Evolutionary conservation across 352 stramenopile genomes (phyloP).

Genomic region (Globisporangium viniferum): DNA sequence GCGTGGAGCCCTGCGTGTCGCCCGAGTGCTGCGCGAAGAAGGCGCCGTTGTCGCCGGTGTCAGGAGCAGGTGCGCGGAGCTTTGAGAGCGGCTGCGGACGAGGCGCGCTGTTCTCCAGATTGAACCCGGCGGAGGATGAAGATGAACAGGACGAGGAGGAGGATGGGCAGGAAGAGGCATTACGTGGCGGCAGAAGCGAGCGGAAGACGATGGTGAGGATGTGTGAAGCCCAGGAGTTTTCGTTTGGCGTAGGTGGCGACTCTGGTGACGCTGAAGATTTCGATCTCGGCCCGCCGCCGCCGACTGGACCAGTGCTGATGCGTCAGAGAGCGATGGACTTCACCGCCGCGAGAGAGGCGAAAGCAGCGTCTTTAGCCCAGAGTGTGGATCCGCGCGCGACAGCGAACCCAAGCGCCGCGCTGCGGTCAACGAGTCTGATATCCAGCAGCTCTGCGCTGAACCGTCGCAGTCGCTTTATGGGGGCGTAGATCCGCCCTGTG

Average conservation of each 20-base stretch:
- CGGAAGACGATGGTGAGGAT: background rate
- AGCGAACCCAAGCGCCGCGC: background rate
- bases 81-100: constrained; percentile 8
- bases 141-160: background rate
- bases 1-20: constrained; percentile 1
- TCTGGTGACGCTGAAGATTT: constrained; percentile 21
- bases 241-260: background rate
- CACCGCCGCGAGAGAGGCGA: constrained; percentile 17
- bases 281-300: constrained; percentile 32
- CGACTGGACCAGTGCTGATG: constrained; percentile 26
- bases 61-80: background rate
- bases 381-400: constrained; percentile 4
- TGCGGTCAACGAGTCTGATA: constrained; percentile 11
- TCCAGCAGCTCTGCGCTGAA: constrained; percentile 4
- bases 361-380: constrained; percentile 5
- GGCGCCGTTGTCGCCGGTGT: background rate
- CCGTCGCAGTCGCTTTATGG: background rate
- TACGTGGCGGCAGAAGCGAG: background rate
- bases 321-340: constrained; percentile 39
- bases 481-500: background rate
- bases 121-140: constrained; percentile 4
- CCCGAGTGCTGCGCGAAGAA: background rate
- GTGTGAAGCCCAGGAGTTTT: constrained; percentile 2
- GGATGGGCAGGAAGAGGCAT: background rate
- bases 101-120: background rate